Conservation (phyloP, 805 yeast genomes). For the Starmerella geochares region DNA sequence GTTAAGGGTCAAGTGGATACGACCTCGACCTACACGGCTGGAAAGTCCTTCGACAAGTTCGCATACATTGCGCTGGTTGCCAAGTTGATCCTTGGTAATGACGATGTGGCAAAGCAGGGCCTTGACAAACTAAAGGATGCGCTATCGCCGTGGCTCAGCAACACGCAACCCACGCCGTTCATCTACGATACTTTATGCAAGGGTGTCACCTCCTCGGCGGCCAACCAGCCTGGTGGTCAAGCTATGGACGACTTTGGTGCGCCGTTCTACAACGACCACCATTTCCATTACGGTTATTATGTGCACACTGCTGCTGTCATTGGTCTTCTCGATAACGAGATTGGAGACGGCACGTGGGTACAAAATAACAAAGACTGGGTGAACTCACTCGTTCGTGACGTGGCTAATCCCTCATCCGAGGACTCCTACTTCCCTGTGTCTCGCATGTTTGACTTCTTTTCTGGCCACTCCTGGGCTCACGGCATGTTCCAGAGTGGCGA, state of each 20-base stretch:
- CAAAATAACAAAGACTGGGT: conserved; percentile 44
- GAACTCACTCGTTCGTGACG: conserved; percentile 54
- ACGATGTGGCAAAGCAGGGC: conserved; percentile 40
- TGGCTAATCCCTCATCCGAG: conserved; percentile 50
- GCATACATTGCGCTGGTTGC: conserved; percentile 74
- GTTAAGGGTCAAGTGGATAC: conserved; percentile 49
- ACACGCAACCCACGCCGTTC: conserved; percentile 62
- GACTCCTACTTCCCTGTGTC: conserved; percentile 55
- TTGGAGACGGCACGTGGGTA: conserved; percentile 45
- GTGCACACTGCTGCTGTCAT: conserved; percentile 75
- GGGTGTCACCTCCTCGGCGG: conserved; percentile 32
- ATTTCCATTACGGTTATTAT: conserved; percentile 77
- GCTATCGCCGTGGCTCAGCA: conserved; percentile 54
- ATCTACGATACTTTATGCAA: conserved; percentile 62
- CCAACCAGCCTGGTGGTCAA: conserved; percentile 44
- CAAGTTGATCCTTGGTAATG: conserved; percentile 53
- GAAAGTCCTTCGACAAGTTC: conserved; percentile 79
- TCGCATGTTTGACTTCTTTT: conserved; percentile 61
- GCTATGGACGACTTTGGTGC: conserved; percentile 61
- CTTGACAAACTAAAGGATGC: conserved; percentile 57
- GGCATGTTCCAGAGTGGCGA: conserved; percentile 56
- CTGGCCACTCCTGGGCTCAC: conserved; percentile 73
- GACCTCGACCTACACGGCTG: conserved; percentile 84
- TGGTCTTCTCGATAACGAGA: conserved; percentile 47
- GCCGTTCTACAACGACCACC: conserved; percentile 74